A percentile compares a stretch with the other conserved stretches of the same genome.
Evolutionary conservation across 176 grass and related monocot genomes (phyloP).

Genomic region (Hordeum marinum): DNA sequence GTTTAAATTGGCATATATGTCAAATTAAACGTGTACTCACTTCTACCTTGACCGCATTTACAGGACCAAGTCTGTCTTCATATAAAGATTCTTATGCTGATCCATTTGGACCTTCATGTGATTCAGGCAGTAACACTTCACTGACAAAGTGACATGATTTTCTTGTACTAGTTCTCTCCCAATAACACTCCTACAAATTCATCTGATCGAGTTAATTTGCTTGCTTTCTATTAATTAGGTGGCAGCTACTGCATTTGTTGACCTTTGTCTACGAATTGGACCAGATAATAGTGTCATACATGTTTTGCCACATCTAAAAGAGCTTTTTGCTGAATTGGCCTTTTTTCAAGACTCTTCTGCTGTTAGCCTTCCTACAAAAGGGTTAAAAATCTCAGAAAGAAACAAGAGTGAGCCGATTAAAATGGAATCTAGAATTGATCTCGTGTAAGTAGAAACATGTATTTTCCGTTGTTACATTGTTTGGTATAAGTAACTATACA

Average conservation of each 20-base stretch:
- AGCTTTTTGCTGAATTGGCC: slow-evolving; percentile 82
- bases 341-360: slow-evolving; percentile 51
- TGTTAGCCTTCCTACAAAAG: slow-evolving; percentile 35
- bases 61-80: slow-evolving; percentile 84
- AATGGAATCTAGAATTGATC: slow-evolving; percentile 73
- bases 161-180: neutral
- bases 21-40: slow-evolving; percentile 26
- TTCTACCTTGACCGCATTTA: slow-evolving; percentile 28
- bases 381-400: slow-evolving; percentile 40
- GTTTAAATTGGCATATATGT: slow-evolving; percentile 17
- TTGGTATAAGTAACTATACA: slow-evolving; percentile 6
- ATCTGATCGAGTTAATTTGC: neutral
- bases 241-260: slow-evolving; percentile 52
- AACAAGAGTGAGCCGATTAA: slow-evolving; percentile 38
- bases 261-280: slow-evolving; percentile 80
- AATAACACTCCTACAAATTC: neutral
- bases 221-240: slow-evolving; percentile 58
- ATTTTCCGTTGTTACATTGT: neutral
- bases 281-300: slow-evolving; percentile 50
- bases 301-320: slow-evolving; percentile 73
- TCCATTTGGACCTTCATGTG: slow-evolving; percentile 68
- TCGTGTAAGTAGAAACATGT: slow-evolving; percentile 59
- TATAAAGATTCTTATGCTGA: slow-evolving; percentile 74
- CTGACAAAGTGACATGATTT: neutral
- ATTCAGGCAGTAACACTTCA: slow-evolving; percentile 51